Evolutionary conservation across 805 yeast species (phyloP).

Genomic region (Candida vaughaniae): DNA sequence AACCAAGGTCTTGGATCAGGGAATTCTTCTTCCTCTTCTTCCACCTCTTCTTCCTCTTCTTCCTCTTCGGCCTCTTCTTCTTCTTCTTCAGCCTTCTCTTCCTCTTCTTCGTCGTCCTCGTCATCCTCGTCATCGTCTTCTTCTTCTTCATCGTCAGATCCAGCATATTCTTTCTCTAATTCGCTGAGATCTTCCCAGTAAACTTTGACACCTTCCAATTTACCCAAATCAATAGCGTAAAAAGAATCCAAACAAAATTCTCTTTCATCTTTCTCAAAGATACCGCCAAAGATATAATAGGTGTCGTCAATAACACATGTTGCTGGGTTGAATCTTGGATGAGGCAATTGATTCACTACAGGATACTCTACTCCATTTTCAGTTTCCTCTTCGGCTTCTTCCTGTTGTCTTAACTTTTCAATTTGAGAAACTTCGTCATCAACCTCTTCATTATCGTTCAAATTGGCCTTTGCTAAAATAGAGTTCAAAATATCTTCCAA

Average conservation of each 20-base stretch:
- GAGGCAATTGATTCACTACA: conserved; percentile 67
- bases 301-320: conserved; percentile 83
- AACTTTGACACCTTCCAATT: conserved; percentile 82
- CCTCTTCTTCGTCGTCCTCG: conserved; percentile 17
- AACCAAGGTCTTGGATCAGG: conserved; percentile 96
- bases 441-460: conserved; percentile 60
- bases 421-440: conserved; percentile 38
- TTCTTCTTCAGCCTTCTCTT: conserved; percentile 41
- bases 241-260: conserved; percentile 84
- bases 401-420: conserved; percentile 31
- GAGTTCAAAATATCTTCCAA: conserved; percentile 77
- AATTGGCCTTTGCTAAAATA: conserved; percentile 69
- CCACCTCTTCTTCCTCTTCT: conserved; percentile 65
- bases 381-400: conserved; percentile 40
- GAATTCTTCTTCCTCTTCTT: conserved; percentile 61
- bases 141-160: conserved; percentile 51
- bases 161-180: conserved; percentile 49
- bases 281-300: conserved; percentile 84
- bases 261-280: conserved; percentile 83
- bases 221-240: conserved; percentile 81
- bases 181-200: conserved; percentile 85
- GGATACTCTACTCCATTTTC: conserved; percentile 50
- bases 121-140: conserved; percentile 69
- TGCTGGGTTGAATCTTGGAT: conserved; percentile 83
- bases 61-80: conserved; percentile 61